Percentiles rank a stretch among this genome's conserved stretches.
phyloP scores from a whole-genome alignment of 2,329 filamentous ascomycete species.

The Magnaporthiopsis incrustans region DNA sequence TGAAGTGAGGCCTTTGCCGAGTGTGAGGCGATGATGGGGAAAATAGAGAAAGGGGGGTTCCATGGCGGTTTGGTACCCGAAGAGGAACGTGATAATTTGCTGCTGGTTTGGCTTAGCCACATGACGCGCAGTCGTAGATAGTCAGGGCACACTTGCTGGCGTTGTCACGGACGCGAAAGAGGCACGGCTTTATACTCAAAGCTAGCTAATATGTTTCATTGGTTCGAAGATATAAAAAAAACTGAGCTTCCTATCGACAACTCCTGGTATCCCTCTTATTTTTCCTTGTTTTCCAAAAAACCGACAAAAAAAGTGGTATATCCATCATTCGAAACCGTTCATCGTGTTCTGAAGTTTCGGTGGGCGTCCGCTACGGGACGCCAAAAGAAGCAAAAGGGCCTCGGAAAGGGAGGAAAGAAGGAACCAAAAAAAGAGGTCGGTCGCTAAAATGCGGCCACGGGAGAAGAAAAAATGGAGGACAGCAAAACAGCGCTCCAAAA shows the following conservation, averaged over 20 bases:
- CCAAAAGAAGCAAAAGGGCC: background rate
- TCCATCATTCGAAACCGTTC: background rate
- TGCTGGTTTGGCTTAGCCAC: background rate
- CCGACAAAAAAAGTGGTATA: background rate
- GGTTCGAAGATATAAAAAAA: background rate
- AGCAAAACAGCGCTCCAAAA: background rate
- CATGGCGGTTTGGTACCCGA: background rate
- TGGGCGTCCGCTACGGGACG: background rate
- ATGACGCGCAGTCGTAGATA: no score
- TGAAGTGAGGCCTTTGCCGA: slow-evolving; percentile 10
- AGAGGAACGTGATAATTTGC: background rate
- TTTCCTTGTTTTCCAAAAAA: background rate
- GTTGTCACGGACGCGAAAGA: no score
- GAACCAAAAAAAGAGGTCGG: background rate
- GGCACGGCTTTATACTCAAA: no score
- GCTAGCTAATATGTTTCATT: background rate
- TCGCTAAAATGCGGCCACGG: background rate
- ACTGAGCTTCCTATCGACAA: background rate
- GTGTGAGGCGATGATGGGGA: background rate
- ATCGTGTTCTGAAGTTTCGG: background rate
- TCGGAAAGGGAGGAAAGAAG: background rate
- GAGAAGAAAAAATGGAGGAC: background rate
- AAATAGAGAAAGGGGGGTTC: background rate
- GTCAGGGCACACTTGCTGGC: no score
- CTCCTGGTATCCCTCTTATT: background rate